Conservation (phyloP, 495 filamentous ascomycete species). For the Rhypophila decipiens region DNA sequence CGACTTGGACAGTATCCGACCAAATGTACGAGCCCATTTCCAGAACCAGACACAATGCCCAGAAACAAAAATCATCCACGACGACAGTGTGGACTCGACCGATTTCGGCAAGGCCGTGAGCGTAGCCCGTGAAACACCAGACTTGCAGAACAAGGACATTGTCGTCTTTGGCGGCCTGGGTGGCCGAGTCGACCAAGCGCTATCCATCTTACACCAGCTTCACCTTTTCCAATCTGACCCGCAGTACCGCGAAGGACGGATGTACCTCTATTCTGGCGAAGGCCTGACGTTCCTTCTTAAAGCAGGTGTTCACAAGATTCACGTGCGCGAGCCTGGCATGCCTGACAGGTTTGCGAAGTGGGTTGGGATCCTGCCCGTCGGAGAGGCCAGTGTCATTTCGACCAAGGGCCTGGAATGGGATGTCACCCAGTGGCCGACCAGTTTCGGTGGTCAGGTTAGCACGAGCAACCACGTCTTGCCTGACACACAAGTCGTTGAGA, state of each 20-base stretch:
- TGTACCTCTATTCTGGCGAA: conserved; percentile 71
- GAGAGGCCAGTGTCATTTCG: conserved; percentile 62
- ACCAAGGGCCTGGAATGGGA: conserved; percentile 87
- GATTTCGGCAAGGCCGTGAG: conserved; percentile 61
- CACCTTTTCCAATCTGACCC: conserved; percentile 50
- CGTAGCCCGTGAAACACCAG: conserved; percentile 27
- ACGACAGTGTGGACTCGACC: conserved; percentile 76
- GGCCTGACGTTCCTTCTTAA: conserved; percentile 75
- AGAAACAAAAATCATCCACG: conserved; percentile 47
- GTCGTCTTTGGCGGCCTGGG: conserved; percentile 77
- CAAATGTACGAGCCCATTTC: conserved; percentile 56
- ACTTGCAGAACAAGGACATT: conserved; percentile 35
- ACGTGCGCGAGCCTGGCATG: conserved; percentile 41
- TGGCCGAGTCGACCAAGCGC: conserved; percentile 85
- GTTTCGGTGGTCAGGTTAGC: conserved; percentile 78
- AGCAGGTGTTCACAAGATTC: conserved; percentile 59
- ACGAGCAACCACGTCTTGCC: conserved; percentile 83
- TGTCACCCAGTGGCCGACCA: conserved; percentile 69
- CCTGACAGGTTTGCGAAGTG: conserved; percentile 50
- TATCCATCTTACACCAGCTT: conserved; percentile 79
- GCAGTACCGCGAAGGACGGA: conserved; percentile 35
- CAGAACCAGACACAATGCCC: conserved; percentile 19
- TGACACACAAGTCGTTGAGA: conserved; percentile 43
- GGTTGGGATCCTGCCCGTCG: conserved; percentile 80
- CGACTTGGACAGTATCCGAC: conserved; percentile 77